A percentile compares a stretch with the other conserved stretches of the same genome.
Conservation (phyloP, 257 asterid genomes). For the Lycium ferocissimum region DNA sequence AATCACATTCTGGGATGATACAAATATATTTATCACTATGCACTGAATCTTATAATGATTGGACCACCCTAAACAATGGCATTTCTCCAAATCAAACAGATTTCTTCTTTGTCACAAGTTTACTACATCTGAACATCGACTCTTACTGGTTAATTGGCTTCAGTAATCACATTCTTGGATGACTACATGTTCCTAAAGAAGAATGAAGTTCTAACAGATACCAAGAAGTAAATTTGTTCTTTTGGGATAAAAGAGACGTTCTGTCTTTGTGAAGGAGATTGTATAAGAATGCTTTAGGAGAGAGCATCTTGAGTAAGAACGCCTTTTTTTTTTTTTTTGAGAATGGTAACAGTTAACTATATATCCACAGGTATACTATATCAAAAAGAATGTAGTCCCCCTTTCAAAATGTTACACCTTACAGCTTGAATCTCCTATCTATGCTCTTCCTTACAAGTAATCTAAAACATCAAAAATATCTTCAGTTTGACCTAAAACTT, state of each 20-base stretch:
- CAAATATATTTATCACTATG: not conserved
- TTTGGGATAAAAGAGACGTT: not conserved
- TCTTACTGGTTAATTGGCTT: slow-evolving; percentile 5
- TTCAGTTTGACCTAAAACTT: too few relatives aligned
- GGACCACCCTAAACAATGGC: not conserved
- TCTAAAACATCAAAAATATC: too few relatives aligned
- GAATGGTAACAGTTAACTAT: too few relatives aligned
- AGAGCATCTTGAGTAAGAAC: slow-evolving; percentile 12
- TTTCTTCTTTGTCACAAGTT: not conserved
- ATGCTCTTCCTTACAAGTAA: too few relatives aligned
- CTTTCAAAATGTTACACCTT: too few relatives aligned
- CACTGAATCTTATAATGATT: not conserved
- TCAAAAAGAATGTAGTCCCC: too few relatives aligned
- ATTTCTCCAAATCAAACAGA: not conserved
- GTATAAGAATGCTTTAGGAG: slow-evolving; percentile 2
- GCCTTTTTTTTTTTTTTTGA: not conserved
- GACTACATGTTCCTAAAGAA: not conserved
- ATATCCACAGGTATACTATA: too few relatives aligned
- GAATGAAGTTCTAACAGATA: slow-evolving; percentile 13
- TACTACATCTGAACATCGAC: not conserved
- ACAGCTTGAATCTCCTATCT: too few relatives aligned
- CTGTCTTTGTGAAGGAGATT: slow-evolving; percentile 1
- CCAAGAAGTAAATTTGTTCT: slow-evolving; percentile 13
- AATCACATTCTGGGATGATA: not conserved
- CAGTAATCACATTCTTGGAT: slow-evolving; percentile 4